Evolutionary conservation across 139 green algal species (phyloP), one percentile per base, ranked within the genome.

Genomic region (Deuterostichococcus epilithicus): DNA sequence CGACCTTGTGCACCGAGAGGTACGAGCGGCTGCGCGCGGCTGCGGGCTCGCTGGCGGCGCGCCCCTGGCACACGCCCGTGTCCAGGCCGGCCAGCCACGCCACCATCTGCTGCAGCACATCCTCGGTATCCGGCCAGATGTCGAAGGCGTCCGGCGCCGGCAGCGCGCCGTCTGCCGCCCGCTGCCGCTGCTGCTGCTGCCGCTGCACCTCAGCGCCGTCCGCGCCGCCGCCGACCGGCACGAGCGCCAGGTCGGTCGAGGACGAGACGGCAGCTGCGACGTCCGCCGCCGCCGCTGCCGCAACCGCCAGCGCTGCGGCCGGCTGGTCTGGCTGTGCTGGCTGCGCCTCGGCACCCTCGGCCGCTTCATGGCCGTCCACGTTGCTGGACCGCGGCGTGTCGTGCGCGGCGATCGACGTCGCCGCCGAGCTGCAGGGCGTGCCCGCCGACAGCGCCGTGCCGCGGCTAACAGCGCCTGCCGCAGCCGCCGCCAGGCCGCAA

Each of bases 41-140:
- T 44, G 72, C 5, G 47, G 72, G 34, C 35, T 45, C 32, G 10
- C 6, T 18, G 68, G 35, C 68, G 18, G 30, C 34, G 32, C 32
- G 42, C 30, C 36, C 45, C 35, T 73, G 76, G 66, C 70, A 77
- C 37, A 78, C 66, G 37, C 37, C 63, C 28, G 82, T 78, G 58
- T 82, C 73, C 47, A 78, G 42, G 33, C 39, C 38, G 33, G 80
- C 74, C 60, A 89, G 76, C 69, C 80, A 85, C 58, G 78, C 47
- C 37, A 90, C 80, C 13, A 87, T 83, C 58, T 88, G 70, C 20
- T 35, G 71, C 28, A 90, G 68, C 67, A 88, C 77, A 42, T 90
- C 84, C 44, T 90, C 85, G 32, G 52, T 63, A 20, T 63, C 52
- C 52, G 52, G 20, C 52, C 52, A 63, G 52, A 63, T 63, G 1